Conservation (phyloP, 495 filamentous ascomycete genomes). For the Penicillium tannophilum region DNA sequence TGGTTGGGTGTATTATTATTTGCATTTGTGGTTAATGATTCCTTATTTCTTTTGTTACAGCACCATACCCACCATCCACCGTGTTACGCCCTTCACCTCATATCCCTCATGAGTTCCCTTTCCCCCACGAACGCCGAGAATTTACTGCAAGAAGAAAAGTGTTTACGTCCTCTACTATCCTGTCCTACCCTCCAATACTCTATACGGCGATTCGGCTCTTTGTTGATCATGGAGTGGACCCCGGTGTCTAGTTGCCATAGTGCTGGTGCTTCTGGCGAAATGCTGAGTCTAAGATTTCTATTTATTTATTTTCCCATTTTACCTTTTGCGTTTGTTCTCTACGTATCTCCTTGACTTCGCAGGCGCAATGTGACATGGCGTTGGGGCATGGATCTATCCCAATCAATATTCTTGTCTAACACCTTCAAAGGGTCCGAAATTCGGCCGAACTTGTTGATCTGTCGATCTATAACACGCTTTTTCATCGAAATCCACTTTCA, state of each 20-base stretch:
- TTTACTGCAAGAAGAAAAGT: neutral
- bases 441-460: neutral
- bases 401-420: neutral
- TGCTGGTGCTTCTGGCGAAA: slow-evolving; percentile 17
- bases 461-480: neutral
- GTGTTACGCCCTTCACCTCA: neutral
- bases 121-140: neutral
- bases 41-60: neutral
- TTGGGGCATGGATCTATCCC: neutral
- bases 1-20: slow-evolving; percentile 20
- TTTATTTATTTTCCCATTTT: neutral
- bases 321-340: neutral
- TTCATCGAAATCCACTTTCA: neutral
- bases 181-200: neutral
- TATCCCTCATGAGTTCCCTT: neutral
- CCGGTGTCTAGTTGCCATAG: slow-evolving; percentile 13
- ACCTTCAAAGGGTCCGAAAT: neutral
- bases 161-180: neutral
- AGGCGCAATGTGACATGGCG: slow-evolving; percentile 1
- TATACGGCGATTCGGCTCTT: neutral
- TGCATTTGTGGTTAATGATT: slow-evolving; percentile 8
- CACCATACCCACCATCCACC: neutral
- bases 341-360: neutral
- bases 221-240: slow-evolving; percentile 4
- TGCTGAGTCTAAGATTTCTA: neutral